Conservation (phyloP, 2,329 filamentous ascomycete species). For the Neophaeococcomyces mojaviensis region DNA sequence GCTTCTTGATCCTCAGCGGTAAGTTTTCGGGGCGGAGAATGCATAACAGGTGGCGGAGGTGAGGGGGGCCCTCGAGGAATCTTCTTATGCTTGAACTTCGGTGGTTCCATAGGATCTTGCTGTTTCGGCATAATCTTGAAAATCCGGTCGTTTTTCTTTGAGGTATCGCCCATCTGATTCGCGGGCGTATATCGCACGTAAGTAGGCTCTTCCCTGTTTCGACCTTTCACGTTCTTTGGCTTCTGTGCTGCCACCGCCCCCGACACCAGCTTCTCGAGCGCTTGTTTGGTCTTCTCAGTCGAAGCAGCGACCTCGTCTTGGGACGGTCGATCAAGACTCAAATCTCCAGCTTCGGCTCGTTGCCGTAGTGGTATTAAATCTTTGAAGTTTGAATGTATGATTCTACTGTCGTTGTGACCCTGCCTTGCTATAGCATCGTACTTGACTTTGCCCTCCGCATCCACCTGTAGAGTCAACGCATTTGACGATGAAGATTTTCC, state of each 20-base stretch:
- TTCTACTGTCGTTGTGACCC: constrained; percentile 73
- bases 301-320: constrained; percentile 77
- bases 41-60: constrained; percentile 88
- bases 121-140: constrained; percentile 98
- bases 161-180: constrained; percentile 87
- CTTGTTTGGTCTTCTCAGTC: constrained; percentile 80
- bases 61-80: constrained; percentile 83
- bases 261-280: constrained; percentile 71
- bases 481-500: constrained; percentile 60
- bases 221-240: constrained; percentile 82
- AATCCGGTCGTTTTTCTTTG: constrained; percentile 84
- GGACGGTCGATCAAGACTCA: constrained; percentile 76
- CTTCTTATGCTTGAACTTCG: constrained; percentile 98
- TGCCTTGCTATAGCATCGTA: constrained; percentile 91
- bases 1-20: constrained; percentile 96
- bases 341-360: constrained; percentile 83
- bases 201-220: constrained; percentile 74
- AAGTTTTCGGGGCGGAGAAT: constrained; percentile 86
- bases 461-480: constrained; percentile 85
- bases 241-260: constrained; percentile 88
- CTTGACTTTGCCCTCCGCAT: constrained; percentile 85
- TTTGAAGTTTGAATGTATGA: constrained; percentile 93
- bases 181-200: constrained; percentile 94
- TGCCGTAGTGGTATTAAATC: constrained; percentile 91
- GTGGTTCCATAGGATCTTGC: constrained; percentile 89